phyloP scores from a whole-genome alignment of 2,329 filamentous ascomycete genomes.

The Didymella glomerata region DNA sequence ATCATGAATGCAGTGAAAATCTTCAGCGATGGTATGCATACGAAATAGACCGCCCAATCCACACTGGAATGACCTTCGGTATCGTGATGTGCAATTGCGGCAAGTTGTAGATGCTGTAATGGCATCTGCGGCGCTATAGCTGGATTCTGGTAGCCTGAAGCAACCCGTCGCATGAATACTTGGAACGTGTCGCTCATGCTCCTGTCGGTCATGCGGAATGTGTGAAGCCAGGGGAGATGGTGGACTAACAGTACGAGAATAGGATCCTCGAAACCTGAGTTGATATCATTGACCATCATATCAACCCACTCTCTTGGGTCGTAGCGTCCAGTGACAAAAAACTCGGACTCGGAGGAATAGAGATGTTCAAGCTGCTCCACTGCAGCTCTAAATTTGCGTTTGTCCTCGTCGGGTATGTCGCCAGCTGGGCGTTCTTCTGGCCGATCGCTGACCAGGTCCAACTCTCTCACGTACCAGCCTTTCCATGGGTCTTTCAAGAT shows the following conservation, averaged over 20 bases:
- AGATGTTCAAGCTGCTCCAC: constrained; percentile 7
- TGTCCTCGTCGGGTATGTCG: background rate
- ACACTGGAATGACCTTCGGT: constrained; percentile 12
- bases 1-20: constrained; percentile 24
- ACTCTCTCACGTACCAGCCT: constrained; percentile 29
- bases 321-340: constrained; percentile 4
- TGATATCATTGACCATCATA: background rate
- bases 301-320: background rate
- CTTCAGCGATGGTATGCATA: constrained; percentile 24
- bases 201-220: constrained; percentile 22
- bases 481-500: constrained; percentile 22
- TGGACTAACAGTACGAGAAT: constrained; percentile 27
- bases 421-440: constrained; percentile 11
- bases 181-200: constrained; percentile 4
- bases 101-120: constrained; percentile 25
- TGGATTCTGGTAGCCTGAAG: constrained; percentile 19
- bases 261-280: constrained; percentile 2
- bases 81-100: constrained; percentile 21
- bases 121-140: constrained; percentile 15
- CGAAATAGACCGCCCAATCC: constrained; percentile 24
- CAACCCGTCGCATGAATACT: constrained; percentile 9
- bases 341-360: constrained; percentile 7
- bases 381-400: constrained; percentile 13
- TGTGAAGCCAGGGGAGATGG: constrained; percentile 21
- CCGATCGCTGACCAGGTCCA: constrained; percentile 21